Evolutionary conservation across 257 asterid species (phyloP).

Genomic region (Nicotiana paniculata): DNA sequence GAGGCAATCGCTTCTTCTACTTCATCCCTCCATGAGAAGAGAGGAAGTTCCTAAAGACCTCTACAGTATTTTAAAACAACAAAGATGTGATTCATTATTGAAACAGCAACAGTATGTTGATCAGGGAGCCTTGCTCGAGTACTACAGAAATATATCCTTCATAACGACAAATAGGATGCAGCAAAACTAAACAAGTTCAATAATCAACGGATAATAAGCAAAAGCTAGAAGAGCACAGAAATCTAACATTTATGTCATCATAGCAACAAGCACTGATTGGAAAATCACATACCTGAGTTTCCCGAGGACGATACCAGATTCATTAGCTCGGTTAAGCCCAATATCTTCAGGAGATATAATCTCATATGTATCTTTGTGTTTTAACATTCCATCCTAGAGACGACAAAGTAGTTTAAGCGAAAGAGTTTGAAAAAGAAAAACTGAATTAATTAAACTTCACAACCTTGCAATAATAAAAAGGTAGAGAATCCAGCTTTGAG

Average conservation of each 20-base stretch:
- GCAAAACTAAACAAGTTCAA: not conserved
- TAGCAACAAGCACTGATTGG: not conserved
- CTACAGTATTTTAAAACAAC: not conserved
- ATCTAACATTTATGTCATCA: not conserved
- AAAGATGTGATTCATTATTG: not conserved
- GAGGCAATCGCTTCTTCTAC: slow-evolving; percentile 3
- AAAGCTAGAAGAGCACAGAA: not conserved
- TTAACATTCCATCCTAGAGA: slow-evolving; percentile 92
- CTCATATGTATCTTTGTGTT: slow-evolving; percentile 84
- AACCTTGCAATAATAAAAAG: not conserved
- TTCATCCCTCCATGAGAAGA: not conserved
- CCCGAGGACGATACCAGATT: slow-evolving; percentile 96
- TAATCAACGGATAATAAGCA: not conserved
- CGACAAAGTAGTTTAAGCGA: not conserved
- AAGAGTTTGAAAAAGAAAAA: not conserved
- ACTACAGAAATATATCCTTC: not conserved
- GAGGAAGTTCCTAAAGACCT: not conserved
- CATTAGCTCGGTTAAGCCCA: slow-evolving; percentile 80
- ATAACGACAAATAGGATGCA: not conserved
- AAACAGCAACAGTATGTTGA: not conserved
- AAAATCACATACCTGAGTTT: slow-evolving; percentile 70
- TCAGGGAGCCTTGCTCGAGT: not conserved
- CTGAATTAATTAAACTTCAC: not conserved
- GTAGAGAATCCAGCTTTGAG: slow-evolving; percentile 1
- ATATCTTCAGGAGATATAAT: slow-evolving; percentile 93